A percentile compares a stretch with the other conserved stretches of the same genome.
Conservation (phyloP, 192 early-diverging fungal species). For the Backusella tarrabulga region DNA sequence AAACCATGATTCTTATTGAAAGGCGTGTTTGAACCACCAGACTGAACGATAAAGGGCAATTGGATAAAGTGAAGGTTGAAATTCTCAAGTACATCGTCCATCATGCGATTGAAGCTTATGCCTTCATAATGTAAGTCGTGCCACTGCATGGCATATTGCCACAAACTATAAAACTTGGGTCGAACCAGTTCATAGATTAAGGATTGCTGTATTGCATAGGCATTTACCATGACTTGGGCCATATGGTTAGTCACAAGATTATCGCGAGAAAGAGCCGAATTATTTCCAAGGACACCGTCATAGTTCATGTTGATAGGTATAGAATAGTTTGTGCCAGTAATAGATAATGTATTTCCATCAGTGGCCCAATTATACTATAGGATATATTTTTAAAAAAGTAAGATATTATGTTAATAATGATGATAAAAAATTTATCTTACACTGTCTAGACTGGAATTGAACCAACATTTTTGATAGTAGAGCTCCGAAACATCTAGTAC, state of each 20-base stretch:
- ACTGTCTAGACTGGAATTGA: background rate
- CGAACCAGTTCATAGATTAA: background rate
- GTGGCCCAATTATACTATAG: background rate
- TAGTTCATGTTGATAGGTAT: background rate
- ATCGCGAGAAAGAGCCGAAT: background rate
- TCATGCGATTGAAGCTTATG: background rate
- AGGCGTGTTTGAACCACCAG: background rate
- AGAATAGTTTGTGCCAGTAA: background rate
- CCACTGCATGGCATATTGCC: background rate
- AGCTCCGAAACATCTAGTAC: background rate
- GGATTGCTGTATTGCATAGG: slow-evolving; percentile 3
- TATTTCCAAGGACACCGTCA: background rate
- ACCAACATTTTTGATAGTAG: background rate
- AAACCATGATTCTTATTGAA: background rate
- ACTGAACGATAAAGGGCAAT: background rate
- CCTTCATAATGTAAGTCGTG: background rate
- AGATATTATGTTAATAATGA: background rate
- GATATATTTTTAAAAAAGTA: background rate
- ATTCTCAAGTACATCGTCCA: background rate
- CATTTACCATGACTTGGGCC: background rate
- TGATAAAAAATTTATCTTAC: background rate
- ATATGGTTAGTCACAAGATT: background rate
- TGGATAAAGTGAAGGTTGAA: background rate
- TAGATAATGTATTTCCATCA: background rate
- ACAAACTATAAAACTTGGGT: background rate